phyloP scores from a whole-genome alignment of 306 rosid genomes.

The Vigna angularis region DNA sequence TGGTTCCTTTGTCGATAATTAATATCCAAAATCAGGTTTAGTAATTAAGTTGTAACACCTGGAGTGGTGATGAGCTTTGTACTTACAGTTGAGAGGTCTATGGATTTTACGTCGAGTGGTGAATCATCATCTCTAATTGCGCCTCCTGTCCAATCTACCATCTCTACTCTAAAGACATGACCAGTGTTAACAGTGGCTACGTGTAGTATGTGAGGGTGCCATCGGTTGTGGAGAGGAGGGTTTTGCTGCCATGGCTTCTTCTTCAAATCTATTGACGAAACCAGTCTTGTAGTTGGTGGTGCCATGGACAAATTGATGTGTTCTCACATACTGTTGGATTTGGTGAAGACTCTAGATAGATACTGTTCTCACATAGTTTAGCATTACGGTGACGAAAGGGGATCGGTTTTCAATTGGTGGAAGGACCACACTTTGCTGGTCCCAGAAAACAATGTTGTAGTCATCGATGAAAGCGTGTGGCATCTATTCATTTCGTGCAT shows the following conservation, averaged over 20 bases:
- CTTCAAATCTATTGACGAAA: slow-evolving; percentile 70
- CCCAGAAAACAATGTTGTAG: not conserved
- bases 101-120: slow-evolving; percentile 63
- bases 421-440: slow-evolving; percentile 43
- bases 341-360: slow-evolving; percentile 8
- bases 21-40: not conserved
- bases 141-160: slow-evolving; percentile 91
- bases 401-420: slow-evolving; percentile 15
- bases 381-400: slow-evolving; percentile 22
- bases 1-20: not conserved
- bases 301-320: slow-evolving; percentile 57
- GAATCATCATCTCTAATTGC: slow-evolving; percentile 69
- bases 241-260: slow-evolving; percentile 80
- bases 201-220: slow-evolving; percentile 77
- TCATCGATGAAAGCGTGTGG: slow-evolving; percentile 20
- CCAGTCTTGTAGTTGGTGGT: slow-evolving; percentile 59
- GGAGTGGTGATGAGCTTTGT: not conserved
- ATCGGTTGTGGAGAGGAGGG: slow-evolving; percentile 81
- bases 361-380: slow-evolving; percentile 14
- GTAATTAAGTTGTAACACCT: not conserved
- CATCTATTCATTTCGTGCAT: not conserved
- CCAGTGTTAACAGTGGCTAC: slow-evolving; percentile 38
- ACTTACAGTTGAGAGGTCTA: slow-evolving; percentile 78
- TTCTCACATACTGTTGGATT: not conserved
- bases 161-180: slow-evolving; percentile 74